These are phyloP conservation scores for Eimeria mitis DNA, from an alignment of 169 alveolate species.

Conservation along the genomic window DNA sequence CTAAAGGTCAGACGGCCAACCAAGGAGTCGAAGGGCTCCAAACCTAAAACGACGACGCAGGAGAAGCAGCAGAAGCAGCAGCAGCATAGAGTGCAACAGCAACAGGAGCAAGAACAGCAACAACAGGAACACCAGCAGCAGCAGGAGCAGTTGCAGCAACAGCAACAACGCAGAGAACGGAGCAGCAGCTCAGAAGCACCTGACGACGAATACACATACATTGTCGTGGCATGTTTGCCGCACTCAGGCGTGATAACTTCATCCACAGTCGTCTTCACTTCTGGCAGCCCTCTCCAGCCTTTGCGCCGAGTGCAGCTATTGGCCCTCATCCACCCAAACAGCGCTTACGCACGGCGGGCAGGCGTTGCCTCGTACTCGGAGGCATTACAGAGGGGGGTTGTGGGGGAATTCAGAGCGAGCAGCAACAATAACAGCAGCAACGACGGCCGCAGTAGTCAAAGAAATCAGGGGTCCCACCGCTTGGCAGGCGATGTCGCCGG, in stretches of 20 bases:
- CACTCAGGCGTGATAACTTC: conserved; percentile 54
- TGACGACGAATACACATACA: conserved; percentile 51
- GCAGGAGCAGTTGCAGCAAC: not conserved
- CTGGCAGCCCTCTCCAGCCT: conserved; percentile 74
- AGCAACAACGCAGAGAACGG: not conserved
- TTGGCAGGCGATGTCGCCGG: not conserved
- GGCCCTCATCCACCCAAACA: conserved; percentile 81
- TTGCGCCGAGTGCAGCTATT: conserved; percentile 81
- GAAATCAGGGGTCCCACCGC: not conserved
- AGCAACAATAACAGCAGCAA: not conserved
- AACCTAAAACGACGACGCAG: not conserved
- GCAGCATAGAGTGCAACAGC: not conserved
- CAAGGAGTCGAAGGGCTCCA: conserved; percentile 12
- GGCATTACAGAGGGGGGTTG: conserved; percentile 62
- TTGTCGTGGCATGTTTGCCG: conserved; percentile 78
- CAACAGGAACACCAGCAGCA: not conserved
- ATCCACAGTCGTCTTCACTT: conserved; percentile 50
- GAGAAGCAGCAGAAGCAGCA: not conserved
- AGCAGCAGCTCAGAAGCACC: not conserved
- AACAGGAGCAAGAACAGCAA: not conserved
- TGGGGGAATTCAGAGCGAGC: conserved; percentile 38
- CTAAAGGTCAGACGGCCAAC: conserved; percentile 44
- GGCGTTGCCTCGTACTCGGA: conserved; percentile 74
- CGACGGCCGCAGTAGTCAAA: not conserved
- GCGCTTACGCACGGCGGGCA: conserved; percentile 74